Base-by-base conservation (phyloP, 1,284 basidiomycete genomes). In the Rhodotorula sp. region DNA sequence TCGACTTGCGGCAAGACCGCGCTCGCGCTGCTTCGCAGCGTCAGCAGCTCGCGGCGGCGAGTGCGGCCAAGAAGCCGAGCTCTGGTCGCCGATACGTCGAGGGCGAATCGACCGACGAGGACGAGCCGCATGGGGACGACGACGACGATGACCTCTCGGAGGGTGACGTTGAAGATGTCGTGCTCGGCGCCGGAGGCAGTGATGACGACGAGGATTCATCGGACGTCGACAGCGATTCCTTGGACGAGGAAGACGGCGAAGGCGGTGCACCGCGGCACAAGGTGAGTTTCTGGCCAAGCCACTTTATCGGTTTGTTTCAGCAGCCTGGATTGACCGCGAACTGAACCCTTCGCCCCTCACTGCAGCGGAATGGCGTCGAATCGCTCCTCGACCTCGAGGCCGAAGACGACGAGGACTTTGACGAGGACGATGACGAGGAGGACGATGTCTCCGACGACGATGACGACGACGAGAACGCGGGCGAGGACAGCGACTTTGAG, bases 11-110 rank as follows among this genome's bases (percentile, higher is more conserved):
- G 23, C 75, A 73, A 31, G 78, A 78, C 46, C 72, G 75, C 16
- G 76, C 69, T 21, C 66, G 65, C 4, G 67, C 67, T 67, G 21
- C 59, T 26, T 62, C 62, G 51, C 62, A 39, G 31, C 29, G 54
- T 39, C 61, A 68, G 71, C 81, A 79, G 65, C 39, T 23, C 8
- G 81, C 82, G 48, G 81, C 81, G 68, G 81, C 82, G 1, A 43
- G 10, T 71, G 81, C 78, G 48, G 80, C 81, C 54, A 52, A 67
- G 16, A 81, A 73, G 31, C 68, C 67, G n/a, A 58, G 56, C 46
- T 66, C 74, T 31, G 78, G 74, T 18, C 73, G 70, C 59, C 60
- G 62, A 21, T 89, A 91, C 82, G 88, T 90, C 8, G 91, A 92
- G 78, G 90, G 90, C 67, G 90, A 88, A 69, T 87, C 67, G 43